A percentile compares a stretch with the other conserved stretches of the same genome.
These are phyloP conservation scores for Globisporangium paroecandrum DNA, from an alignment of 352 stramenopile species.

Conservation along the genomic window DNA sequence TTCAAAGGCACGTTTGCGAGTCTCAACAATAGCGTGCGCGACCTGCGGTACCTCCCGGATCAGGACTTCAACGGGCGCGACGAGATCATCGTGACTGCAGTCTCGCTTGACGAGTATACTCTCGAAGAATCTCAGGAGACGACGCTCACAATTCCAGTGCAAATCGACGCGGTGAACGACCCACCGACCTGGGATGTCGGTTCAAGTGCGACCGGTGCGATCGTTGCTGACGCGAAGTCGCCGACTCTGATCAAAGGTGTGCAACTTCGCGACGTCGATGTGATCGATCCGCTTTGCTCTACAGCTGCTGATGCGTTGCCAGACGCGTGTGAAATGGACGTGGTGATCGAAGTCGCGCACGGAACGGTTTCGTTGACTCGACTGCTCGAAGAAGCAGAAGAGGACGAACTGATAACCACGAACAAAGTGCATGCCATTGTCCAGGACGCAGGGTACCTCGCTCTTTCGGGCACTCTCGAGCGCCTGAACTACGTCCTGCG, in stretches of 20 bases:
- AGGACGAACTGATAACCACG: slow-evolving; percentile 1
- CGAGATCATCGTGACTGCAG: slow-evolving; percentile 31
- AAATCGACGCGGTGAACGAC: slow-evolving; percentile 54
- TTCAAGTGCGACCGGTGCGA: slow-evolving; percentile 16
- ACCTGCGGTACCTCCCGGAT: slow-evolving; percentile 38
- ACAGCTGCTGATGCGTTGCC: background rate
- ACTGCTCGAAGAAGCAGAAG: slow-evolving; percentile 2
- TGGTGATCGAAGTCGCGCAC: slow-evolving; percentile 44
- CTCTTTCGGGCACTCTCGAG: slow-evolving; percentile 28
- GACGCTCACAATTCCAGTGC: slow-evolving; percentile 27
- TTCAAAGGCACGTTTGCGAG: slow-evolving; percentile 41
- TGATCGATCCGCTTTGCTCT: slow-evolving; percentile 6
- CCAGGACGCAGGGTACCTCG: slow-evolving; percentile 24
- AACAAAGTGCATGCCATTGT: slow-evolving; percentile 2
- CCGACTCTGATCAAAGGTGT: slow-evolving; percentile 35
- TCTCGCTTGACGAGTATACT: slow-evolving; percentile 46
- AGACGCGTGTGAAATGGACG: slow-evolving; percentile 43
- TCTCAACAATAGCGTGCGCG: slow-evolving; percentile 37
- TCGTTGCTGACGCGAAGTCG: slow-evolving; percentile 5
- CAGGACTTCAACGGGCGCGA: slow-evolving; percentile 47
- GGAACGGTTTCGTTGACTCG: slow-evolving; percentile 38
- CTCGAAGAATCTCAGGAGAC: slow-evolving; percentile 28
- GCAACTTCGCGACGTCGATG: slow-evolving; percentile 47
- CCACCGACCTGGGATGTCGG: slow-evolving; percentile 37
- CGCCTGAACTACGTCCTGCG: slow-evolving; percentile 42